Conservation (phyloP, 768 basidiomycete species). For the Pleurotus platypus region DNA sequence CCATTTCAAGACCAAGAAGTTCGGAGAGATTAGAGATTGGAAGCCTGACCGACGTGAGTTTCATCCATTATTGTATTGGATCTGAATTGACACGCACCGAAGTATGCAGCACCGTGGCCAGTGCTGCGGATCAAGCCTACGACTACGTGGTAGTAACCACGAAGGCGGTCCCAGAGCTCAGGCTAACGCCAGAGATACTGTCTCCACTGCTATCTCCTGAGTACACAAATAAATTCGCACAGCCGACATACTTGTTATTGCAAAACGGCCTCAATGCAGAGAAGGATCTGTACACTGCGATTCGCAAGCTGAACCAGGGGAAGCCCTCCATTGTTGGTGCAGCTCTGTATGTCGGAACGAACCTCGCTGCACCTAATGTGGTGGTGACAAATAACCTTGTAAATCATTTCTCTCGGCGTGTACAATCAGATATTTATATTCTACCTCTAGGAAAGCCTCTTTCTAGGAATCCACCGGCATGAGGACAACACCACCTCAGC, state of each 20-base stretch:
- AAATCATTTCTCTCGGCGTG: conserved; percentile 14
- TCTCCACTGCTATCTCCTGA: conserved; percentile 47
- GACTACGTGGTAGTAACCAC: conserved; percentile 65
- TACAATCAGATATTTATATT: no score
- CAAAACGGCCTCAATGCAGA: conserved; percentile 78
- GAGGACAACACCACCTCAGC: conserved; percentile 31
- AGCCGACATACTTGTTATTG: conserved; percentile 58
- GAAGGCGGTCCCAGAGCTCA: conserved; percentile 70
- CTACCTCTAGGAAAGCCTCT: conserved; percentile 40
- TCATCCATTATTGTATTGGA: background rate
- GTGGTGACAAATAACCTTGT: conserved; percentile 54
- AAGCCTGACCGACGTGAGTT: conserved; percentile 59
- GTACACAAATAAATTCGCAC: conserved; percentile 40
- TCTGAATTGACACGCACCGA: no score
- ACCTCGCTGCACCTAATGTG: conserved; percentile 39
- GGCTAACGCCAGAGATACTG: conserved; percentile 53
- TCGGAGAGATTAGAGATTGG: conserved; percentile 58
- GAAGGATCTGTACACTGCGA: conserved; percentile 54
- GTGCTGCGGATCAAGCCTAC: conserved; percentile 60
- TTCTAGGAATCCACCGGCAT: conserved; percentile 51
- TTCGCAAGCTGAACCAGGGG: conserved; percentile 34
- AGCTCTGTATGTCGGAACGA: conserved; percentile 54
- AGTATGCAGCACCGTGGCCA: conserved; percentile 58
- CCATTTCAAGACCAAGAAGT: conserved; percentile 53
- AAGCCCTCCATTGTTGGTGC: conserved; percentile 52